Percentiles rank a stretch among this genome's conserved stretches.
These are phyloP conservation scores for Monascus ruber DNA, from an alignment of 2,329 filamentous ascomycete genomes.

Conservation along the genomic window DNA sequence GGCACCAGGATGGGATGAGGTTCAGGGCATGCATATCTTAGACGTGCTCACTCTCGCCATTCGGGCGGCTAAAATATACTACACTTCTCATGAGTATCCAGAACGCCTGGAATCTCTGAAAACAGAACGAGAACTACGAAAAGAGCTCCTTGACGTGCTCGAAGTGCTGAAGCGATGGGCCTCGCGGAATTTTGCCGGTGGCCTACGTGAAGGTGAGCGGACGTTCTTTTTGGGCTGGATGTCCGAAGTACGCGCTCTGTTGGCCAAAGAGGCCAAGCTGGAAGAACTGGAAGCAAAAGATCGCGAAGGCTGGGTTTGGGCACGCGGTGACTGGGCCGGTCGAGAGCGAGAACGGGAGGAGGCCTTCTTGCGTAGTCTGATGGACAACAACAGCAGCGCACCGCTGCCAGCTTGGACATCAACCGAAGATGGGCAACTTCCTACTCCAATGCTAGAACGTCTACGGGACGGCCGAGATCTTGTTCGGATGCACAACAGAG, in stretches of 20 bases:
- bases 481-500: conserved; percentile 78
- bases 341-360: conserved; percentile 68
- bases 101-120: conserved; percentile 78
- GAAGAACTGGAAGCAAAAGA: conserved; percentile 64
- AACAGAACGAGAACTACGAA: conserved; percentile 71
- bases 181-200: conserved; percentile 71
- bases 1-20: conserved; percentile 62
- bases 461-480: conserved; percentile 72
- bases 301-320: conserved; percentile 68
- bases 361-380: conserved; percentile 69
- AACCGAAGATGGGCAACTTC: conserved; percentile 33
- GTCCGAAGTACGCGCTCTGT: conserved; percentile 60
- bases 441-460: conserved; percentile 59
- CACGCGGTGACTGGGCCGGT: conserved; percentile 63
- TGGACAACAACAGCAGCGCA: conserved; percentile 39
- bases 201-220: conserved; percentile 67
- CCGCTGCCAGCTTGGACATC: conserved; percentile 59
- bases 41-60: conserved; percentile 94
- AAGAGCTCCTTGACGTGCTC: conserved; percentile 74
- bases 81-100: conserved; percentile 81
- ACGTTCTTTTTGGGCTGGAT: conserved; percentile 71
- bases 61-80: conserved; percentile 88
- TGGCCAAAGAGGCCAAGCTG: conserved; percentile 64
- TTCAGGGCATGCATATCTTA: conserved; percentile 83
- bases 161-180: conserved; percentile 90